These are phyloP conservation scores for Stephanodiscus minutulus DNA, from an alignment of 108 stramenopile species.

Conservation along the genomic window DNA sequence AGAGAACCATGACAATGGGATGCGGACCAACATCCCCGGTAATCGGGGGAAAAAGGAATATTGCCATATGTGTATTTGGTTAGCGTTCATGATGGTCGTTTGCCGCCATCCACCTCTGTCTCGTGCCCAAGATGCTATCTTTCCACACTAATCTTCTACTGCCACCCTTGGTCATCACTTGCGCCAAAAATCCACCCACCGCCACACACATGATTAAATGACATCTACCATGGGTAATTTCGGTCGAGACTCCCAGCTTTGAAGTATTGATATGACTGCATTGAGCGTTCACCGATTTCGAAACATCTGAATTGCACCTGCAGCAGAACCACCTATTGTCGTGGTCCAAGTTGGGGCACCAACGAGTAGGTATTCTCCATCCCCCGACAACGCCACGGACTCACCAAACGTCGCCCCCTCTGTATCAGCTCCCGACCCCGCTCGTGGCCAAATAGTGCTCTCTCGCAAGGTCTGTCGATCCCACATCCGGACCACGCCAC, in stretches of 20 bases:
- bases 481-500: conserved; percentile 30
- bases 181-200: too few species aligned
- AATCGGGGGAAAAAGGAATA: too few species aligned
- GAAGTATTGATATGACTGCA: neutral
- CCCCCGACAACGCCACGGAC: conserved; percentile 19
- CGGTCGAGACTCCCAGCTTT: neutral
- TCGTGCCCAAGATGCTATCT: too few species aligned
- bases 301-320: conserved; percentile 27
- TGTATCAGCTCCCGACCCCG: neutral
- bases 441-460: conserved; percentile 31
- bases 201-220: neutral
- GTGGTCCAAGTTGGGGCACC: conserved; percentile 31
- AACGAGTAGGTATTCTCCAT: conserved; percentile 22
- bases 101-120: too few species aligned
- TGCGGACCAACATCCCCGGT: too few species aligned
- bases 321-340: conserved; percentile 9
- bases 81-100: too few species aligned
- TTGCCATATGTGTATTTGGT: too few species aligned
- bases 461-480: conserved; percentile 14
- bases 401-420: conserved; percentile 18
- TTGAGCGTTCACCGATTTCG: neutral
- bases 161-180: too few species aligned
- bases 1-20: too few species aligned
- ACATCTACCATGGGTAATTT: neutral
- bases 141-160: too few species aligned